Evolutionary conservation across 257 asterid species (phyloP), one percentile per base, ranked within the genome.

Genomic region (Verbena officinalis): DNA sequence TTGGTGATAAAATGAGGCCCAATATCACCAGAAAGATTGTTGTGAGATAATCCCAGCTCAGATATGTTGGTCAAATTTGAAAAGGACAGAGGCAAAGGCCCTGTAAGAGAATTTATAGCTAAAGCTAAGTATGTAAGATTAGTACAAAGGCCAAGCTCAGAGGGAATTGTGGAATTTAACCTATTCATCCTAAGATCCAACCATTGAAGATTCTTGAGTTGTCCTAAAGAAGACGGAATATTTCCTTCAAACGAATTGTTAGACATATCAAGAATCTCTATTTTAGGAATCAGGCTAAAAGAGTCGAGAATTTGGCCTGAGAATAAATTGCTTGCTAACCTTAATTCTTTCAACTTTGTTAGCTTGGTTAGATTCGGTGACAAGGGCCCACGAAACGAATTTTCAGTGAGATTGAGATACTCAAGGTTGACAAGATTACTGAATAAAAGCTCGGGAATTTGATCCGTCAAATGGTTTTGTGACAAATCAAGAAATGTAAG

Each of bases 401-500:
- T 90, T 5, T 8, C 3, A 17, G 51, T 49, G 60, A 90, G 81
- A 59, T 88, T 75, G 3, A 90, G 76, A 63, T 75, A 66, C 54
- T 90, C 81, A 38, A 90, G 93, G 3, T 77, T 70, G 45, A 21
- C 55, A 16, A 91, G 64, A 76, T 78, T 74, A 48, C 44, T 51
- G 73, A 84, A 91, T 30, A 84, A 13, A 12, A 78, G 65, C 61
- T 80, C 86, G 21, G 96, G 96, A 62, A 89, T 75, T 42, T 65
- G 71, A 48, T 89, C 97, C 4, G 78, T 80, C 19, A 92, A 53
- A 11, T 55, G 19, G 77, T 89, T 92, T 1, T 1, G 16, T 1
- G 91, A 85, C 73, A 92, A 66, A 69, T 89, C 90, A 50, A 92
- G 94, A 57, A 55, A 81, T 15, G 86, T 83, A 48, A 89, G 81